These are phyloP conservation scores for Aquilaria malaccensis DNA, from an alignment of 345 rosid species.

Conservation along the genomic window DNA sequence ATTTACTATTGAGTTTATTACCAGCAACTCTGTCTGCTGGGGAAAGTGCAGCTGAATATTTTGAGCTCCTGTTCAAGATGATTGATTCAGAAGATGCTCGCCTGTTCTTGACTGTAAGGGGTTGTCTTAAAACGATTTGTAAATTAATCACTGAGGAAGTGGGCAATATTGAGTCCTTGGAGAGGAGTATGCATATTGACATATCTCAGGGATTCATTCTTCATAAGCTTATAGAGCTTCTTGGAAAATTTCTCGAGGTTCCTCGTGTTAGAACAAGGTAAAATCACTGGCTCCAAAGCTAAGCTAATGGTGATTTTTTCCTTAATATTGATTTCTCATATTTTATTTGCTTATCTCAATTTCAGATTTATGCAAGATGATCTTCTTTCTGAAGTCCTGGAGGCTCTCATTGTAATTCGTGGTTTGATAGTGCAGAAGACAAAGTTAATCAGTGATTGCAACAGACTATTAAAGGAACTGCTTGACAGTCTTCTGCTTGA, in stretches of 20 bases:
- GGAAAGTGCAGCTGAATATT: slow-evolving; percentile 93
- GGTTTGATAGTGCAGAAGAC: slow-evolving; percentile 98
- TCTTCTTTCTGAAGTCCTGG: slow-evolving; percentile 83
- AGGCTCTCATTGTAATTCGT: slow-evolving; percentile 90
- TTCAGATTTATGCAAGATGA: slow-evolving; percentile 86
- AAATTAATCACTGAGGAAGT: slow-evolving; percentile 86
- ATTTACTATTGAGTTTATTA: slow-evolving; percentile 69
- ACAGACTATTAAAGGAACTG: slow-evolving; percentile 84
- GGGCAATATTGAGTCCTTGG: slow-evolving; percentile 78
- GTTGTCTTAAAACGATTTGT: slow-evolving; percentile 75
- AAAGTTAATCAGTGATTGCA: slow-evolving; percentile 91
- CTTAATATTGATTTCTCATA: slow-evolving; percentile 7
- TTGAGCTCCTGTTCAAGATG: slow-evolving; percentile 92
- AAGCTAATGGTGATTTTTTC: slow-evolving; percentile 7
- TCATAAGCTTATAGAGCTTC: slow-evolving; percentile 93
- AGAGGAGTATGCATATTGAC: slow-evolving; percentile 91
- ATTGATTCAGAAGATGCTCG: slow-evolving; percentile 85
- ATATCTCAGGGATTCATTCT: slow-evolving; percentile 97
- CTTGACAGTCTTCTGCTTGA: slow-evolving; percentile 92
- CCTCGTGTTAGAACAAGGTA: slow-evolving; percentile 92
- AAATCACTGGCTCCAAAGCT: neutral
- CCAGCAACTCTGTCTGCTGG: slow-evolving; percentile 91
- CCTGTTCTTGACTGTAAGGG: slow-evolving; percentile 86
- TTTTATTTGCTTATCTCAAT: slow-evolving; percentile 20
- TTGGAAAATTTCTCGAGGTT: slow-evolving; percentile 89